These are phyloP conservation scores for Podaxis sp. DNA, from an alignment of 768 basidiomycete species.

Conservation along the genomic window DNA sequence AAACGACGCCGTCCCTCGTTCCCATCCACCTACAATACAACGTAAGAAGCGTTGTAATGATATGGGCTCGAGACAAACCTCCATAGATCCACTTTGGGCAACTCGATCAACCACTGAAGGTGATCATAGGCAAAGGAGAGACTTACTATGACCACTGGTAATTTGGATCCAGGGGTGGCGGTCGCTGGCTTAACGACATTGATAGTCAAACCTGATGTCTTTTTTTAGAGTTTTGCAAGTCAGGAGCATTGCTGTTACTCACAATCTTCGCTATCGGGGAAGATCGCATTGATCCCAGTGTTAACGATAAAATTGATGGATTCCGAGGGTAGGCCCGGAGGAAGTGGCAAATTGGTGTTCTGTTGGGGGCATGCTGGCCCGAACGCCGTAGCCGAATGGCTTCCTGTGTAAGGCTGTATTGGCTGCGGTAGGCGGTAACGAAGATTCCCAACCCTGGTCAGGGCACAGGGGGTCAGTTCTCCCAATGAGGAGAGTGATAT, in stretches of 20 bases:
- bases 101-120: neutral
- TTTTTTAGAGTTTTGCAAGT: neutral
- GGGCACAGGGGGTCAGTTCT: neutral
- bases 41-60: neutral
- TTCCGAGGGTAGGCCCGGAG: slow-evolving; percentile 28
- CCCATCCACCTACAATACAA: slow-evolving; percentile 24
- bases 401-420: slow-evolving; percentile 35
- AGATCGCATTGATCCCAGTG: slow-evolving; percentile 24
- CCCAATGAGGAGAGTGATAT: neutral
- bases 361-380: slow-evolving; percentile 53
- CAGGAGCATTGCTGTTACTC: slow-evolving; percentile 18
- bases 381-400: slow-evolving; percentile 36
- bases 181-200: slow-evolving; percentile 49
- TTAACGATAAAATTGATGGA: slow-evolving; percentile 30
- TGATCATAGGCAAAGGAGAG: neutral
- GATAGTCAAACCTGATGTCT: slow-evolving; percentile 44
- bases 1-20: slow-evolving; percentile 23
- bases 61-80: slow-evolving; percentile 25
- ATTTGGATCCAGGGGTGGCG: slow-evolving; percentile 37
- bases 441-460: slow-evolving; percentile 33
- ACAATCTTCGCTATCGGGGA: slow-evolving; percentile 45
- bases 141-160: slow-evolving; percentile 57
- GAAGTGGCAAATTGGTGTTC: slow-evolving; percentile 29
- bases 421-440: slow-evolving; percentile 45
- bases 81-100: slow-evolving; percentile 49